Conservation (phyloP, 2,329 filamentous ascomycete genomes). For the Claviceps pazoutovae region DNA sequence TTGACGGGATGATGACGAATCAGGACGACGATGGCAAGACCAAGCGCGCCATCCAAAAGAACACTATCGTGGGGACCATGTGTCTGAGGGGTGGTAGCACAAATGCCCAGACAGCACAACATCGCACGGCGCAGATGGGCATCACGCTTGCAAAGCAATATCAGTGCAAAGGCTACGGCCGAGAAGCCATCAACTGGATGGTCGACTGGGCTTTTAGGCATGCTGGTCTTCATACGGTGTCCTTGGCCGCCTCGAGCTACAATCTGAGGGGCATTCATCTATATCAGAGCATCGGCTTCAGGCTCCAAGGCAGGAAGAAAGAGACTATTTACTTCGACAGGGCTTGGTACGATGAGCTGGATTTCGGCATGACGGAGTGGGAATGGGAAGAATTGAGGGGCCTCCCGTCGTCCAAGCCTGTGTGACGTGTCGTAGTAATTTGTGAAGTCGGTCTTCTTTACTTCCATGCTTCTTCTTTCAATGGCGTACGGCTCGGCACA, state of each 20-base stretch:
- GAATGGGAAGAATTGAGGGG: constrained; percentile 19
- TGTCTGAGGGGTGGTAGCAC: constrained; percentile 9
- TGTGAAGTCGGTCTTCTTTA: too few relatives aligned
- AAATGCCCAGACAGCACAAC: constrained; percentile 6
- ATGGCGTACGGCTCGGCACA: too few relatives aligned
- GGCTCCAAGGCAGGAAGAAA: constrained; percentile 25
- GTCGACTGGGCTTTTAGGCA: constrained; percentile 31
- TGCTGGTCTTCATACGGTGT: constrained; percentile 29
- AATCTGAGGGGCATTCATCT: constrained; percentile 27
- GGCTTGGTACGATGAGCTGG: constrained; percentile 21
- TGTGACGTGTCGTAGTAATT: too few relatives aligned
- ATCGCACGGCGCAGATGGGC: constrained; percentile 16
- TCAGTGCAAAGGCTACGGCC: constrained; percentile 29
- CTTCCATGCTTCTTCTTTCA: too few relatives aligned
- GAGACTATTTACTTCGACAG: constrained; percentile 22
- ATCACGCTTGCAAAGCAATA: constrained; percentile 21
- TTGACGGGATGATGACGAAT: not conserved
- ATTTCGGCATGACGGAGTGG: constrained; percentile 22
- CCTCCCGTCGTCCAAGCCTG: not conserved
- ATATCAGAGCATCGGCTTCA: constrained; percentile 31
- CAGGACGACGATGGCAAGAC: not conserved
- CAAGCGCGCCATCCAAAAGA: not conserved
- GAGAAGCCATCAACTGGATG: constrained; percentile 31
- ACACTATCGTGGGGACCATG: constrained; percentile 10
- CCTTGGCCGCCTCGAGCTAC: constrained; percentile 25